A percentile compares a stretch with the other conserved stretches of the same genome.
Conservation (phyloP, 768 basidiomycete genomes). For the Phaeolepiota aurea region DNA sequence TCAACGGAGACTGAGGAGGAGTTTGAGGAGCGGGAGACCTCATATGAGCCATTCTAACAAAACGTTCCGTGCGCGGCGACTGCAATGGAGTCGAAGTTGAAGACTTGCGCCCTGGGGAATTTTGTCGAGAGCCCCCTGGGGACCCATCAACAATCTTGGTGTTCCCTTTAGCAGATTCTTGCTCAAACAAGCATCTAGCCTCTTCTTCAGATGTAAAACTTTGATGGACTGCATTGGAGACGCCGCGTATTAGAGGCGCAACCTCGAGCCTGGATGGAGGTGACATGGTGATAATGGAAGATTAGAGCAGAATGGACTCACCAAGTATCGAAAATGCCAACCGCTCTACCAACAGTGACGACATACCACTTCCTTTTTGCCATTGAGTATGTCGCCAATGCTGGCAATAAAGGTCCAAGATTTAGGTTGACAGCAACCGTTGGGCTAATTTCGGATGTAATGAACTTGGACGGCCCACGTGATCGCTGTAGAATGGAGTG, state of each 20-base stretch:
- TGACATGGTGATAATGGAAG: neutral
- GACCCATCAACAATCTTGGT: conserved; percentile 14
- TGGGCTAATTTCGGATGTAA: too few relatives aligned
- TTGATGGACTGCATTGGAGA: conserved; percentile 33
- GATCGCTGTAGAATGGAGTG: too few relatives aligned
- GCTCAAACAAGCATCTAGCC: conserved; percentile 23
- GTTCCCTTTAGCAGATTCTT: conserved; percentile 18
- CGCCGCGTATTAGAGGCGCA: conserved; percentile 30
- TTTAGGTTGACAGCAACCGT: too few relatives aligned
- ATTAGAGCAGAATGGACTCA: conserved; percentile 10
- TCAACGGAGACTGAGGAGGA: too few relatives aligned
- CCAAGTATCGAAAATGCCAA: conserved; percentile 34
- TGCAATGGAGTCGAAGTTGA: neutral
- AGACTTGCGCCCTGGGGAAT: neutral
- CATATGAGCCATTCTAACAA: conserved; percentile 2
- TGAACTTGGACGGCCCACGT: too few relatives aligned
- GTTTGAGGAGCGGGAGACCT: too few relatives aligned
- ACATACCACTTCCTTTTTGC: conserved; percentile 32
- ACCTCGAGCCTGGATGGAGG: conserved; percentile 34
- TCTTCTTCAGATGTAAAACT: conserved; percentile 33
- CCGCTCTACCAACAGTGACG: conserved; percentile 25
- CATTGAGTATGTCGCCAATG: conserved; percentile 15
- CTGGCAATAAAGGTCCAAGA: too few relatives aligned
- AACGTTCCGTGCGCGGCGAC: conserved; percentile 8
- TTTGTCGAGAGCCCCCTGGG: neutral